Evolutionary conservation across 306 rosid genomes (phyloP), one percentile per base, ranked within the genome.

Genomic region (Ormosia semicastrata): DNA sequence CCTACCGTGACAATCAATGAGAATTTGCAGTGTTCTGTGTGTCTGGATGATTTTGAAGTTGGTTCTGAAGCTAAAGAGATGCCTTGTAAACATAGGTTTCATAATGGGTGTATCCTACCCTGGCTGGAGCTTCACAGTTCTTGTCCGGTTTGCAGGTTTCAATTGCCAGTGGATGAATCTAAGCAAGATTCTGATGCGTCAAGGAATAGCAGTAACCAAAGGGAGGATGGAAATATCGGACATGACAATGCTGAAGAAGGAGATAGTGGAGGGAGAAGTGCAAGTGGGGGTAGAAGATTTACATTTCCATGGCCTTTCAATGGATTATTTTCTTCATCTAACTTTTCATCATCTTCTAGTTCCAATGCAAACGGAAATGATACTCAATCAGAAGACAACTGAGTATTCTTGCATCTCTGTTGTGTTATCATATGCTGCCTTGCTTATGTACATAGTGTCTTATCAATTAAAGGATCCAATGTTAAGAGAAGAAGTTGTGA

Each of bases 41-140:
- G 97, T 84, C 80, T 91, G 87, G 98, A 91, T 82, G 98, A 91
- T 81, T 84, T 93, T 71, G 92, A 89, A 87, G 52, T 76, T 47
- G 91, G 91, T 59, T 70, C 86, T 52, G 91, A 91, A 73, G 97
- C 94, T 2, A 93, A 88, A 74, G 87, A 93, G 87, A 90, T 93
- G 96, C 97, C 97, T 12, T 93, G 97, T 64, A 93, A 84, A 88
- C 97, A 93, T 81, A 93, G 82, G 67, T 91, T 91, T 82, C 97
- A 93, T 71, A 72, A 67, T 15, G 90, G 69, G 13, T 93, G 98
- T 73, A 91, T 93, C 71, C 81, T 93, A 24, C 96, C 96, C 13
- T 93, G 97, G 97, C 84, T 93, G 70, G 96, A 91, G 75, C 94
- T 91, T 81, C 97, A 91, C 83, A 91, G 94, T 85, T 93, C 95